Evolutionary conservation across 768 basidiomycete genomes (phyloP).

Genomic region (Kwoniella dendrophila): DNA sequence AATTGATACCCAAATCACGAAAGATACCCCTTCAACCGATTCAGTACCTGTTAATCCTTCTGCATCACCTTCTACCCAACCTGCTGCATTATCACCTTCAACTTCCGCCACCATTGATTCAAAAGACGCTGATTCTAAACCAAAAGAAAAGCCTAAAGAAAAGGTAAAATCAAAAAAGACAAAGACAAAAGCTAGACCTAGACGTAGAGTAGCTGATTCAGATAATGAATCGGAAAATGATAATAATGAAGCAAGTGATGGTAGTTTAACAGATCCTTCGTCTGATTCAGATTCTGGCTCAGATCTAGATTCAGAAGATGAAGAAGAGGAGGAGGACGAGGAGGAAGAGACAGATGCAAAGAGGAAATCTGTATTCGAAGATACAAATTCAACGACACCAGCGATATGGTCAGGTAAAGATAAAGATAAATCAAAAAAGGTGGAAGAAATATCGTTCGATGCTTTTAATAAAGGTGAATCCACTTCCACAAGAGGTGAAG

Average conservation of each 20-base stretch:
- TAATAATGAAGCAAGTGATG: constrained; percentile 14
- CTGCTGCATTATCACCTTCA: constrained; percentile 1
- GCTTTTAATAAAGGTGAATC: constrained; percentile 21
- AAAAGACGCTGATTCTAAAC: background rate
- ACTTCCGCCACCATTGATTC: background rate
- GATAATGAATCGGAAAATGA: constrained; percentile 28
- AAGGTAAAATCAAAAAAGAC: no score
- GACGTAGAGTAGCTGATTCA: constrained; percentile 20
- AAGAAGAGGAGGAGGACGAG: constrained; percentile 11
- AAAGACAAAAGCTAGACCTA: constrained; percentile 17
- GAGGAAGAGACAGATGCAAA: background rate
- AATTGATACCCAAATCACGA: background rate
- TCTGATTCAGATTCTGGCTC: constrained; percentile 26
- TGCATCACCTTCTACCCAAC: constrained; percentile 18
- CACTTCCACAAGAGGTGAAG: background rate
- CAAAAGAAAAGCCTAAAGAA: constrained; percentile 14
- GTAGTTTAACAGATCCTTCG: constrained; percentile 29
- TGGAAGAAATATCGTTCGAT: constrained; percentile 23
- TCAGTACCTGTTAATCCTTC: constrained; percentile 12
- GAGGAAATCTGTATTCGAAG: constrained; percentile 17
- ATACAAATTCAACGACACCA: constrained; percentile 23
- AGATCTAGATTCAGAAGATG: constrained; percentile 24
- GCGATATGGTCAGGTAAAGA: no score
- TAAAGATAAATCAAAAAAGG: background rate
- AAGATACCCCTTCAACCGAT: constrained; percentile 11